These are phyloP conservation scores for Chlorella sorokiniana DNA, from an alignment of 139 green algal genomes.

Conservation along the genomic window DNA sequence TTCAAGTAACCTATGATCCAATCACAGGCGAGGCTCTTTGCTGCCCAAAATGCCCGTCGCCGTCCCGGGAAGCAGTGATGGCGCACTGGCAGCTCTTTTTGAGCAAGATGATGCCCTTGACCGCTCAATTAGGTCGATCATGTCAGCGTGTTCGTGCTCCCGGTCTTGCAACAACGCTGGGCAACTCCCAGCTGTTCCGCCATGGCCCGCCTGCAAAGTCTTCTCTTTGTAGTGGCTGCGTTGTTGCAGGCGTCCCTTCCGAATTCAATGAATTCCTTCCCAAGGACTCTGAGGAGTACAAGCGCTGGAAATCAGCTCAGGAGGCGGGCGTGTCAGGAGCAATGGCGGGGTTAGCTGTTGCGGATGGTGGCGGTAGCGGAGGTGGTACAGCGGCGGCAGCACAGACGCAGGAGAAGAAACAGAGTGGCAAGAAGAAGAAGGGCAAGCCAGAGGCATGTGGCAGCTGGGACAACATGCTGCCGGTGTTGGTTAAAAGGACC, in stretches of 20 bases:
- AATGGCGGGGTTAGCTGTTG: conserved; percentile 67
- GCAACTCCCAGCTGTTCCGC: no score
- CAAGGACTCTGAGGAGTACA: conserved; percentile 85
- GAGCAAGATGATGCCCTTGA: no score
- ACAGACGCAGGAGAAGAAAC: conserved; percentile 65
- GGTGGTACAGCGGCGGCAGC: not conserved
- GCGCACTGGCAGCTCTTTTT: no score
- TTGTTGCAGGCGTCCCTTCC: conserved; percentile 51
- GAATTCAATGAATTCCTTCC: conserved; percentile 92
- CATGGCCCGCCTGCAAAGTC: not conserved
- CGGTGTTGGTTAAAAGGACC: no score
- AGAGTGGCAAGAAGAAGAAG: conserved; percentile 84
- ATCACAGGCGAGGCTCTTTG: conserved; percentile 63
- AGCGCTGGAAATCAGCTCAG: conserved; percentile 78
- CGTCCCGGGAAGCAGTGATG: no score
- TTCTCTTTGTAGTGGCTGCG: no score
- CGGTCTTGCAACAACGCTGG: not conserved
- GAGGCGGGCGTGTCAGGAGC: conserved; percentile 49
- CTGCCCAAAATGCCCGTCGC: not conserved
- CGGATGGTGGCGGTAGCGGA: conserved; percentile 44
- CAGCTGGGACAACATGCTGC: not conserved
- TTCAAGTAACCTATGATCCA: conserved; percentile 78
- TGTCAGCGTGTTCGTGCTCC: no score
- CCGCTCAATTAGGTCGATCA: no score
- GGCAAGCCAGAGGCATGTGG: conserved; percentile 54